Percentiles rank a stretch among this genome's conserved stretches.
Evolutionary conservation across 2,329 filamentous ascomycete species (phyloP).

Genomic region (Blumeria graminis): DNA sequence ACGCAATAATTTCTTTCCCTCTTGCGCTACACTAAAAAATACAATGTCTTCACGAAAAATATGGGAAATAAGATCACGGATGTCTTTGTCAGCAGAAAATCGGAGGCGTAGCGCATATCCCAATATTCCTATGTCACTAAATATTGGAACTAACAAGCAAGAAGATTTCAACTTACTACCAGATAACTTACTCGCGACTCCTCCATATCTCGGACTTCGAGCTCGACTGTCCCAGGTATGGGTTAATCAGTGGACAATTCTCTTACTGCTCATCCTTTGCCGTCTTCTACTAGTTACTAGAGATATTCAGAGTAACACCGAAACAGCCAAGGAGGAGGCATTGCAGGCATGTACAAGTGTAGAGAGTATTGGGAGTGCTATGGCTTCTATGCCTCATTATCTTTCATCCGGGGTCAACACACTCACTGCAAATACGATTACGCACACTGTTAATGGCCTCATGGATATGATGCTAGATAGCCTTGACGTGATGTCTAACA

Average conservation of each 20-base stretch:
- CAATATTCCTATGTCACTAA: conserved; percentile 17
- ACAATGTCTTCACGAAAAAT: too few relatives aligned
- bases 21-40: too few relatives aligned
- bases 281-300: conserved; percentile 55
- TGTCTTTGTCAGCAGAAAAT: conserved; percentile 3
- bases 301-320: conserved; percentile 49
- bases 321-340: conserved; percentile 54
- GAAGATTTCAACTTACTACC: conserved; percentile 10
- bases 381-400: conserved; percentile 97
- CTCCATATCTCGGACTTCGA: conserved; percentile 76
- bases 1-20: too few relatives aligned
- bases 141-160: conserved; percentile 13
- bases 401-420: conserved; percentile 74
- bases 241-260: conserved; percentile 92
- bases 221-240: conserved; percentile 84
- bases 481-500: conserved; percentile 61
- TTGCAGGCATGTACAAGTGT: conserved; percentile 77
- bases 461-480: conserved; percentile 57
- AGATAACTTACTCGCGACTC: conserved; percentile 44
- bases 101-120: conserved; percentile 10
- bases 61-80: too few relatives aligned
- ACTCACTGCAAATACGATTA: conserved; percentile 55
- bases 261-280: conserved; percentile 65
- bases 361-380: conserved; percentile 75
- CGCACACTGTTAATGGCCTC: conserved; percentile 56